Conservation (phyloP, 176 grass and related monocot genomes). For the Ampelocalamus luodianensis region DNA sequence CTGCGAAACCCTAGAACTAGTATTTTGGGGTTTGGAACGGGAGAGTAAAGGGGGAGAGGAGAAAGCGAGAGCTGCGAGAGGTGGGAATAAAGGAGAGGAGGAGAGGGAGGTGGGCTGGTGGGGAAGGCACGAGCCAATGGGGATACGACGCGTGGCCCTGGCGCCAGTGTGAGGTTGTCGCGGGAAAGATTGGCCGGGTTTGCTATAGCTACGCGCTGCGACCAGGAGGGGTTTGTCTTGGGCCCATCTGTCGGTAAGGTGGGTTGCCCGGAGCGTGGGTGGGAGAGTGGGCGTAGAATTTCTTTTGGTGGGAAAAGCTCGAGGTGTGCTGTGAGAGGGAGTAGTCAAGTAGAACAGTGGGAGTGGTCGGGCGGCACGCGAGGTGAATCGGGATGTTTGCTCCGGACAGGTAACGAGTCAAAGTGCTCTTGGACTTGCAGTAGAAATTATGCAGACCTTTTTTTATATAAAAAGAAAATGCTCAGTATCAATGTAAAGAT, state of each 20-base stretch:
- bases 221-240: accelerated
- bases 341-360: background rate
- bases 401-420: background rate
- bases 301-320: background rate
- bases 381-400: background rate
- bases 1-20: slow-evolving; percentile 47
- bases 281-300: background rate
- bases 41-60: slow-evolving; percentile 7
- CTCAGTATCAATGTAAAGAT: too few relatives aligned
- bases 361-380: background rate
- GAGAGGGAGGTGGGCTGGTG: too few relatives aligned
- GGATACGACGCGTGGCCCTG: background rate
- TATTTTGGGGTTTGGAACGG: background rate
- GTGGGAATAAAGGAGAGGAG: background rate
- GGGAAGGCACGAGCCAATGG: background rate
- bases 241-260: background rate
- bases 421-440: background rate
- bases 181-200: slow-evolving; percentile 1
- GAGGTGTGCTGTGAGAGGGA: slow-evolving; percentile 23
- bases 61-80: background rate
- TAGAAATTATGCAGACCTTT: background rate
- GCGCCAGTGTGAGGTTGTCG: slow-evolving; percentile 6
- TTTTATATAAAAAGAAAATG: background rate
- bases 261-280: accelerated
- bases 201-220: background rate